These are phyloP conservation scores for Microdochium bolleyi DNA, from an alignment of 2,329 filamentous ascomycete genomes.

Conservation along the genomic window DNA sequence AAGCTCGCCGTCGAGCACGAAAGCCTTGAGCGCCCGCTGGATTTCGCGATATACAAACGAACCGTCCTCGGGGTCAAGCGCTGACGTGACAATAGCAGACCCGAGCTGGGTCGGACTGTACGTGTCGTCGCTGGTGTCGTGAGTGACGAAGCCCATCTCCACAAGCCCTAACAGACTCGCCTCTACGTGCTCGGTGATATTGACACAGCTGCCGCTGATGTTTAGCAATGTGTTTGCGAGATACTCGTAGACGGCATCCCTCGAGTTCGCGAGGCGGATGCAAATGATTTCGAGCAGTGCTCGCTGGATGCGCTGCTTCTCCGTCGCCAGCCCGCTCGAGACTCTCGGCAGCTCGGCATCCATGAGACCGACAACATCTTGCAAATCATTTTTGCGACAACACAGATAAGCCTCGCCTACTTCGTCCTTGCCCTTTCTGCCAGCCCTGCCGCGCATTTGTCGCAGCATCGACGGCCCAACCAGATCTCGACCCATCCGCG, in stretches of 20 bases:
- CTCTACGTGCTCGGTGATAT: conserved; percentile 46
- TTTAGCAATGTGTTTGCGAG: conserved; percentile 59
- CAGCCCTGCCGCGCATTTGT: conserved; percentile 73
- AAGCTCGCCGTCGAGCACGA: conserved; percentile 77
- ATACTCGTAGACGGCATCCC: conserved; percentile 59
- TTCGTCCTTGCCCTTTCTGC: conserved; percentile 71
- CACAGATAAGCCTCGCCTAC: conserved; percentile 72
- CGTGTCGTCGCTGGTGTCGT: conserved; percentile 37
- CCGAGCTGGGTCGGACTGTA: conserved; percentile 59
- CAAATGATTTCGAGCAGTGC: conserved; percentile 65
- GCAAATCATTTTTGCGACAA: conserved; percentile 60
- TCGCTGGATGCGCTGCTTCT: conserved; percentile 62
- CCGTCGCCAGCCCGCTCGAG: conserved; percentile 58
- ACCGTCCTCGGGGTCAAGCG: conserved; percentile 67
- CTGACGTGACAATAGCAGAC: conserved; percentile 63
- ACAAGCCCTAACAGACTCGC: conserved; percentile 51
- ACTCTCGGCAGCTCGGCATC: conserved; percentile 65
- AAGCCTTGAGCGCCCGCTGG: conserved; percentile 57
- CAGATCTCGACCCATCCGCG: conserved; percentile 67
- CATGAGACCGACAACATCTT: conserved; percentile 62
- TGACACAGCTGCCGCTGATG: conserved; percentile 40
- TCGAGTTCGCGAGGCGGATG: conserved; percentile 58
- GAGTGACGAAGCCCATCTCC: conserved; percentile 43
- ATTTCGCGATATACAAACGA: conserved; percentile 66
- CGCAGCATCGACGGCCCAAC: conserved; percentile 74